Evolutionary conservation across 768 basidiomycete species (phyloP).

Genomic region (Agrocybe praecox): DNA sequence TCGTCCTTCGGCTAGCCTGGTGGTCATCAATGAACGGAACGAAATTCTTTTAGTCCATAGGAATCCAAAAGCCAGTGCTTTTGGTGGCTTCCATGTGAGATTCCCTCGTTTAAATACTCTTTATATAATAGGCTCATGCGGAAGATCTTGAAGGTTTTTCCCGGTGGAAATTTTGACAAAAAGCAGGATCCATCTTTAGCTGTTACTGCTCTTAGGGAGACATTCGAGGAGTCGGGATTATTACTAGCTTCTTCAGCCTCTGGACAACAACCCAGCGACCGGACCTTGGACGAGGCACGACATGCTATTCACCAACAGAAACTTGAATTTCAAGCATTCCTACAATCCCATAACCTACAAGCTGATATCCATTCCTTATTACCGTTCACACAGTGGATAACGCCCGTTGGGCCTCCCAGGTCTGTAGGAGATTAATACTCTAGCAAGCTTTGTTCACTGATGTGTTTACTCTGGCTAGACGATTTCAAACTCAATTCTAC

Average conservation of each 20-base stretch:
- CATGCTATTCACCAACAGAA: conserved; percentile 55
- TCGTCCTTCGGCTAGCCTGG: conserved; percentile 67
- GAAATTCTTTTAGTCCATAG: conserved; percentile 73
- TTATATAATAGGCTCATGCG: not conserved
- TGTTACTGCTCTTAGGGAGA: conserved; percentile 73
- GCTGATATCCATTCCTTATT: conserved; percentile 49
- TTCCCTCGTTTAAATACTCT: not conserved
- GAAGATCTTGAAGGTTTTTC: conserved; percentile 60
- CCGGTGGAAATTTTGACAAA: conserved; percentile 70
- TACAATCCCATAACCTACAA: conserved; percentile 43
- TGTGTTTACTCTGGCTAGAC: conserved; percentile 36
- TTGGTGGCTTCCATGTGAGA: conserved; percentile 68
- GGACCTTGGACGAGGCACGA: conserved; percentile 54
- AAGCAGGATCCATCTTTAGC: conserved; percentile 57
- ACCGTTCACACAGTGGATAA: conserved; percentile 80
- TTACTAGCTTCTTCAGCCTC: conserved; percentile 50
- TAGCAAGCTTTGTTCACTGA: not conserved
- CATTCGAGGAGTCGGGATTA: conserved; percentile 77
- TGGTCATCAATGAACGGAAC: conserved; percentile 66
- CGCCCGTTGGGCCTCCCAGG: conserved; percentile 59
- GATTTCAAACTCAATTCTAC: conserved; percentile 75
- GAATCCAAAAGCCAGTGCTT: conserved; percentile 63
- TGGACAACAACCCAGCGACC: conserved; percentile 29
- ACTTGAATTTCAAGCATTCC: conserved; percentile 53
- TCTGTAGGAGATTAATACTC: conserved; percentile 23